Conservation (phyloP, 768 basidiomycete genomes). For the Flagelloscypha sp. region DNA sequence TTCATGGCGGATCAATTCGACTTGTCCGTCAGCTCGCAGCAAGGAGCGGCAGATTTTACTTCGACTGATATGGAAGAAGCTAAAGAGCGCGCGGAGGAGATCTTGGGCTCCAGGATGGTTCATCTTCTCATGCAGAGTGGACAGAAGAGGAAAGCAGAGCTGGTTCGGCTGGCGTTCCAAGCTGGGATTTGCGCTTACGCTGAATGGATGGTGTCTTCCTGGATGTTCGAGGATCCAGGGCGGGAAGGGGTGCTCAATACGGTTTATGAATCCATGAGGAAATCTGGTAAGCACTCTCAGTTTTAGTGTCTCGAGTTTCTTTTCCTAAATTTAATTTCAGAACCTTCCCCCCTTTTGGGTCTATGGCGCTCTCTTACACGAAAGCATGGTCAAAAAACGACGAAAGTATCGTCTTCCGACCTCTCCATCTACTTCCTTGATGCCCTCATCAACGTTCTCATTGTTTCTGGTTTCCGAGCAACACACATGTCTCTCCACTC, state of each 20-base stretch:
- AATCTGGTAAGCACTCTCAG: conserved; percentile 5
- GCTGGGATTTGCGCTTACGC: conserved; percentile 29
- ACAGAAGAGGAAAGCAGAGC: conserved; percentile 8
- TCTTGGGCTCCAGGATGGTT: conserved; percentile 10
- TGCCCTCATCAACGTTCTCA: conserved; percentile 33
- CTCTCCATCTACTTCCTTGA: too few species aligned
- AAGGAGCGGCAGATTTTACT: too few species aligned
- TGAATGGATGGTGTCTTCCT: conserved; percentile 42
- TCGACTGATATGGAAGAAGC: conserved; percentile 4
- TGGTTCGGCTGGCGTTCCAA: conserved; percentile 10
- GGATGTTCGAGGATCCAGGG: conserved; percentile 43
- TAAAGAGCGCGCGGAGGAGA: conserved; percentile 6
- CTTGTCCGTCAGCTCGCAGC: too few species aligned
- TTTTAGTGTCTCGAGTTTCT: background rate
- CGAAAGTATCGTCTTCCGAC: too few species aligned
- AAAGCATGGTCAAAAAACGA: conserved; percentile 9
- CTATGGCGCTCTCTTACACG: conserved; percentile 12
- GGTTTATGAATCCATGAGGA: conserved; percentile 9
- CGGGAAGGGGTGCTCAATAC: conserved; percentile 34
- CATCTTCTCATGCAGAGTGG: conserved; percentile 7
- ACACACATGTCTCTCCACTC: conserved; percentile 25
- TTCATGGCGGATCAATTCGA: too few species aligned
- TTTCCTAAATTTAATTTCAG: background rate
- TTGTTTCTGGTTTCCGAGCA: conserved; percentile 29
- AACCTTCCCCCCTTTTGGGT: conserved; percentile 8